These are phyloP conservation scores for Starmerella apis DNA, from an alignment of 805 yeast genomes.

Conservation along the genomic window DNA sequence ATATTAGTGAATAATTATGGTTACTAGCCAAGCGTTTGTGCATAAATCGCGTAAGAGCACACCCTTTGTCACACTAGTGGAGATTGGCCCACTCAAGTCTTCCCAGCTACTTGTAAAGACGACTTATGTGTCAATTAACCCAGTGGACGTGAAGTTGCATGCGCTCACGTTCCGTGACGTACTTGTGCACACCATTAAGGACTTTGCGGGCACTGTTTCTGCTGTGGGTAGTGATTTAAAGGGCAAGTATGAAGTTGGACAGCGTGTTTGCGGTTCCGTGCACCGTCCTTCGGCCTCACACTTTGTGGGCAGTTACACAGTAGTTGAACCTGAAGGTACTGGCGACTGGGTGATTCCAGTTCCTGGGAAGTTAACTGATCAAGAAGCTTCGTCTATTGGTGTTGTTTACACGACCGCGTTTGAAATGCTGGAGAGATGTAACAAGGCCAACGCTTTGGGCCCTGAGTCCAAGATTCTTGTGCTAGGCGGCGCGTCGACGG, in stretches of 20 bases:
- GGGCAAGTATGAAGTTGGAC: constrained; percentile 44
- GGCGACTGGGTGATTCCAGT: constrained; percentile 34
- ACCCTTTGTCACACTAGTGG: constrained; percentile 2
- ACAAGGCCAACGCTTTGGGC: constrained; percentile 26
- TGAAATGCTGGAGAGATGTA: constrained; percentile 33
- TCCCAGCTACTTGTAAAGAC: constrained; percentile 43
- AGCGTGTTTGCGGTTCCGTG: constrained; percentile 50
- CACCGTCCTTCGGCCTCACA: constrained; percentile 1
- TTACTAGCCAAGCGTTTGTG: constrained; percentile 11
- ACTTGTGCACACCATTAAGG: constrained; percentile 54
- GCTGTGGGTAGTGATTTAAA: constrained; percentile 42
- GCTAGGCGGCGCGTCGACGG: constrained; percentile 67
- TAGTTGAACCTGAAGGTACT: constrained; percentile 8
- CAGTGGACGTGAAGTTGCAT: constrained; percentile 51
- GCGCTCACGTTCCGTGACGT: constrained; percentile 14
- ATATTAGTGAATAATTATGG: background rate
- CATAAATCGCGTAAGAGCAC: constrained; percentile 7
- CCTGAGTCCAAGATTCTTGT: constrained; percentile 44
- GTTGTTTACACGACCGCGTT: constrained; percentile 55
- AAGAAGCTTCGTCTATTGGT: constrained; percentile 57
- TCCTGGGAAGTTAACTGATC: constrained; percentile 40
- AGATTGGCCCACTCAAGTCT: constrained; percentile 10
- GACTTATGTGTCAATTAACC: constrained; percentile 49
- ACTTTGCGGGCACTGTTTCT: constrained; percentile 51
- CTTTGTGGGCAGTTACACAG: constrained; percentile 26